Conservation (phyloP, 352 stramenopile species). For the Blastocystis sp. region DNA sequence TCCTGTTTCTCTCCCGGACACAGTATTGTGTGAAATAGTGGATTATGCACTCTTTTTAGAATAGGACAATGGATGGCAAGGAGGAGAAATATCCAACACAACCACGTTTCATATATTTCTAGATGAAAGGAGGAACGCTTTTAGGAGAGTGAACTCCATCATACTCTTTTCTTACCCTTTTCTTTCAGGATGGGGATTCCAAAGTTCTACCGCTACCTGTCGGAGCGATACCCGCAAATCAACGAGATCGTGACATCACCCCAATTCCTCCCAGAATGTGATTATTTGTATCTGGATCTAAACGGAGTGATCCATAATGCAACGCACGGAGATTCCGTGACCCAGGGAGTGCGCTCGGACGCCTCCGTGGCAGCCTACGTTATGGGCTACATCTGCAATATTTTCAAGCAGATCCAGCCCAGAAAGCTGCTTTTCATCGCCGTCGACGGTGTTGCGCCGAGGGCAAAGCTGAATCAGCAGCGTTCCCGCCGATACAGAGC, state of each 20-base stretch:
- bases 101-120: too few relatives aligned
- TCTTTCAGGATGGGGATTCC: slow-evolving; percentile 72
- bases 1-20: too few relatives aligned
- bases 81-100: too few relatives aligned
- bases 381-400: slow-evolving; percentile 74
- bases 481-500: slow-evolving; percentile 83
- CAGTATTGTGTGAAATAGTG: too few relatives aligned
- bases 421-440: slow-evolving; percentile 91
- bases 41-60: too few relatives aligned
- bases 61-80: too few relatives aligned
- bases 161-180: too few relatives aligned
- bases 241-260: slow-evolving; percentile 90
- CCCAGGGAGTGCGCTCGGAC: slow-evolving; percentile 72
- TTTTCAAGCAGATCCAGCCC: slow-evolving; percentile 90
- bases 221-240: slow-evolving; percentile 91
- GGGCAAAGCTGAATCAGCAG: slow-evolving; percentile 99
- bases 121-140: too few relatives aligned
- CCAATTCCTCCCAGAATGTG: slow-evolving; percentile 89
- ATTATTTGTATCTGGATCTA: slow-evolving; percentile 98
- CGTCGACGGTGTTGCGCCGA: slow-evolving; percentile 91
- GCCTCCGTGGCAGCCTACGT: slow-evolving; percentile 84
- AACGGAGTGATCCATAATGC: slow-evolving; percentile 99
- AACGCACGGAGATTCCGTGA: slow-evolving; percentile 82
- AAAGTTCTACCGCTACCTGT: slow-evolving; percentile 82
- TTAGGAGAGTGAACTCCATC: too few relatives aligned